These are phyloP conservation scores for Ammopiptanthus mongolicus DNA, from an alignment of 306 rosid genomes.

Conservation along the genomic window DNA sequence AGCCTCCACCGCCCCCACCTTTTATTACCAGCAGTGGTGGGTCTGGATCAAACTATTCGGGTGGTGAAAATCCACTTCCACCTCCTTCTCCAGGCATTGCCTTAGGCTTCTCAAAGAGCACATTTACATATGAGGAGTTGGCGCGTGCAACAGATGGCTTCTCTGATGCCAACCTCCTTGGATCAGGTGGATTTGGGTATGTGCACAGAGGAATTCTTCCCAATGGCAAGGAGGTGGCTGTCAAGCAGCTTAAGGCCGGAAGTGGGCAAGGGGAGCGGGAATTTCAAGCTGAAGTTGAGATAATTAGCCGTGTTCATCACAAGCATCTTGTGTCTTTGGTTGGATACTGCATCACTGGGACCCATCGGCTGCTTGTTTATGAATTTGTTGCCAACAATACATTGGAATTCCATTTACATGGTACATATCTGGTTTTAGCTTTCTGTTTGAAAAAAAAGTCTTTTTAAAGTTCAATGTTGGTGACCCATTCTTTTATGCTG, in stretches of 20 bases:
- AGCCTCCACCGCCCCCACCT: constrained; percentile 39
- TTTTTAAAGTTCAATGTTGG: background rate
- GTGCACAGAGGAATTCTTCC: constrained; percentile 93
- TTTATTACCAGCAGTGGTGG: constrained; percentile 77
- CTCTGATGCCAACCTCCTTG: constrained; percentile 92
- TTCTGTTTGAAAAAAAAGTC: background rate
- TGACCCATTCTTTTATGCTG: constrained; percentile 17
- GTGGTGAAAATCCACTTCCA: constrained; percentile 52
- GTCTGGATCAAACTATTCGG: constrained; percentile 87
- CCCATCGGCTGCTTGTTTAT: constrained; percentile 80
- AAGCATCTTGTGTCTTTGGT: constrained; percentile 93
- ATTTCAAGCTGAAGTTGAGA: constrained; percentile 94
- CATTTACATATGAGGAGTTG: constrained; percentile 74
- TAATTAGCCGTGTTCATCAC: constrained; percentile 96
- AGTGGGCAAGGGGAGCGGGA: constrained; percentile 99
- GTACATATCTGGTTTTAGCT: constrained; percentile 33
- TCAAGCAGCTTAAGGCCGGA: constrained; percentile 92
- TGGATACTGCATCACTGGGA: constrained; percentile 83
- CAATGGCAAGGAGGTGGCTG: constrained; percentile 90
- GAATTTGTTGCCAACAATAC: constrained; percentile 86
- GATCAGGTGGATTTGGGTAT: constrained; percentile 96
- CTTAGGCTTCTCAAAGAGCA: constrained; percentile 68
- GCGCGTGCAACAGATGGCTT: constrained; percentile 92
- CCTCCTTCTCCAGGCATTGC: constrained; percentile 70
- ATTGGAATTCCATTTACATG: constrained; percentile 91